Base-by-base conservation (phyloP, 768 basidiomycete genomes). In the Crepidotus variabilis region DNA sequence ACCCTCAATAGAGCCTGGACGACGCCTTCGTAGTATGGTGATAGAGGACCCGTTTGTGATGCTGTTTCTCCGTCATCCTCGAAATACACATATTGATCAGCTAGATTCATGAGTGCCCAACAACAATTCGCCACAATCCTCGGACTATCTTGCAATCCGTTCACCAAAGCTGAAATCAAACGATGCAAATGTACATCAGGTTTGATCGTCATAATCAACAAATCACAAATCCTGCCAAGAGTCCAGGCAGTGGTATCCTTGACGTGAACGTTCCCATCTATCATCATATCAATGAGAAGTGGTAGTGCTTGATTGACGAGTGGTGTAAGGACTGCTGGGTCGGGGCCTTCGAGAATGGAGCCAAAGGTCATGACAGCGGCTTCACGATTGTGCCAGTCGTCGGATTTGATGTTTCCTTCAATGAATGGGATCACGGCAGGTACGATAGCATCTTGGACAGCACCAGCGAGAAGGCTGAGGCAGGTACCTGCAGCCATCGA, bases 241-340 rank as follows among this genome's bases (percentile, higher is more conserved):
- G 97, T 98, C 96, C 96, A 99, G 2, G 97, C 95, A 23, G 92
- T 93, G 1, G 94, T 96, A 69, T 98, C 97, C 72, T 95, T 92
- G 62, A 99, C 96, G 58, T 93, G 90, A 1, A 83, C 47, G 60
- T 94, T 86, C 34, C 78, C 65, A 68, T 98, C 97, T 48, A 76
- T 78, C 92, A 98, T 96, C 94, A 97, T 96, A 62, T 87, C 86
- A 67, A 98, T 94, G 49, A 99, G 81, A 39, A 95, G 86, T 5
- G 93, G 93, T 11, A 99, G 80, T 0, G 97, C 97, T 69, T 98
- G 94, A 60, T 90, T 84, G 60, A 97, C 94, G 46, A 99, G 86
- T 33, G 94, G 93, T 20, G 86, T 88, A 51, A 99, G 84, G 23
- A 94, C 87, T 33, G 75, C 71, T 10, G 94, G 90, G 66, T 98